Base-by-base conservation (phyloP, 2,329 filamentous ascomycete genomes). In the Dactylellina drechsleri region DNA sequence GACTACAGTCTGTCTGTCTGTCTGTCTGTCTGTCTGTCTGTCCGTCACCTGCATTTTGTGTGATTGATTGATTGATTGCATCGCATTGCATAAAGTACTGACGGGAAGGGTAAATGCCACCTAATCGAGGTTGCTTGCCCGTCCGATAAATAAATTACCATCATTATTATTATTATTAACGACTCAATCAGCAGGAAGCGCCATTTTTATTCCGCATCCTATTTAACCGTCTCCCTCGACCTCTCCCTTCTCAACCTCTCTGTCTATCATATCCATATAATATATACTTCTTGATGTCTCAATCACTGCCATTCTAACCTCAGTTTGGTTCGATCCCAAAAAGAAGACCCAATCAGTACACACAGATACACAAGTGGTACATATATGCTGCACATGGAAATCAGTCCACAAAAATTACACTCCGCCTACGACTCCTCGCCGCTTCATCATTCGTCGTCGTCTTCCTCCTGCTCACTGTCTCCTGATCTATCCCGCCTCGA, bases 341-440 rank as follows among this genome's bases (percentile, higher is more conserved):
- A 23, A n/a, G 5, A 15, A 47, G 2, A 47, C 43, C 5, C 53
- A 13, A 15, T 61, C 49, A 5, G 23, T 23, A 56, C 8, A 68
- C 28, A 75, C 71, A 36, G 31, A 36, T 36, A 7, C 5, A 36
- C 2, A 36, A 36, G 31, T 8, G 31, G 31, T 36, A 36, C 31
- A 36, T 36, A 36, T 36, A 36, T 10, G 31, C 31, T 36, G 31
- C 31, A 75, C 71, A 75, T 75, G 71, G 71, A 75, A 75, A 75
- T 52, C 71, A 64, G 71, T 36, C 31, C 31, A 7, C 5, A 36
- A 10, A 36, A 36, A 8, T 36, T 36, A 36, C 31, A 36, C 31
- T 36, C 31, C 57, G 43, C 71, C 16, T 26, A 56, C 6, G 52
- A 65, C 59, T 68, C 47, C 71, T 23, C 56, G 20, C 54, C 71